Base-by-base conservation (phyloP, 805 yeast species). In the Candida maris region DNA sequence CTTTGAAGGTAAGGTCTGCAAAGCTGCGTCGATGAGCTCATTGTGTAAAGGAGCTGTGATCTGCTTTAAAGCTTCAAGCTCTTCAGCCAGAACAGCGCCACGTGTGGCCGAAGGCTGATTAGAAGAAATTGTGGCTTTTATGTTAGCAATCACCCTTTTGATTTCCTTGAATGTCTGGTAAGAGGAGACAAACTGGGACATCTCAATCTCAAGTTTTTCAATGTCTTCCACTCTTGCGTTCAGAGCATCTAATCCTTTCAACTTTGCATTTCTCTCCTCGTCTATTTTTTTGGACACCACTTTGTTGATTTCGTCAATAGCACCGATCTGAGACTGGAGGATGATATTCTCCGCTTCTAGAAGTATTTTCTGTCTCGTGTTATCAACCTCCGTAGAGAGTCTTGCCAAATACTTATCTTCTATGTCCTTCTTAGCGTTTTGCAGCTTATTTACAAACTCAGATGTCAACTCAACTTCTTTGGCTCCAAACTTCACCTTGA, bases 301-400 rank as follows among this genome's bases (percentile, higher is more conserved):
- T 35, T 70, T 65, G 44, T 79, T 75, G 57, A 85, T 79, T 53
- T 77, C 79, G 47, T 79, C 73, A 40, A 86, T 77, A 49, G 83
- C 81, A 47, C 78, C 80, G 34, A 80, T 65, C 51, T 85, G 75
- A 38, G 81, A 76, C 56, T 82, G 68, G 7, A 78, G 67, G 20
- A 86, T 72, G 37, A 80, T 79, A 61, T 86, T 88, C 41, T 79
- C 79, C 14, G 88, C 89, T 45, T 85, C 84, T 30, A 78, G 70
- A 29, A 77, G 62, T 34, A 89, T 70, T 9, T 79, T 75, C 48
- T 76, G 68, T 55, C 75, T 77, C 39, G 87, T 73, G 24, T 84
- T 79, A 46, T 75, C 75, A 36, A 88, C 68, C 60, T 88, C 96
- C 13, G 67, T 62, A 15, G 61, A 56, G 46, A 91, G 67, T 46